Base-by-base conservation (phyloP, 176 grass and related monocot genomes). In the Elymus sibiricus region DNA sequence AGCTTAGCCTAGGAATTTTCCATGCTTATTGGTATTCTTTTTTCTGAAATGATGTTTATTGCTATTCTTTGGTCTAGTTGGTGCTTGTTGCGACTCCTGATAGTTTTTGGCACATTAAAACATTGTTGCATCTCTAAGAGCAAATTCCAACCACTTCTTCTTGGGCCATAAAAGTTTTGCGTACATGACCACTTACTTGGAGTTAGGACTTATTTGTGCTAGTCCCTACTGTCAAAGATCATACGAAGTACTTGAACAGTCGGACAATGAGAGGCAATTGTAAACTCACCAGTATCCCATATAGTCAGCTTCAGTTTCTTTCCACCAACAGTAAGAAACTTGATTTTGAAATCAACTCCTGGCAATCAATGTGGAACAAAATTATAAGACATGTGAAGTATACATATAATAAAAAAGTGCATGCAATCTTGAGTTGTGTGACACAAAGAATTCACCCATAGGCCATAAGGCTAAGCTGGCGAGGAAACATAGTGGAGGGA, bases 281-380 rank as follows among this genome's bases (percentile, higher is more conserved):
- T 70, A 13, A 84, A 39, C 85, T 96, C 62, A 96, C 97, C 97
- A 56, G 94, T 99, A 82, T 99, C 97, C 97, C 97, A 96, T 88
- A 99, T 96, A 26, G 94, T 99, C 22, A 94, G 89, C 81, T 99
- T 99, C 39, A 99, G 79, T 79, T 94, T 99, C 86, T 96, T 95
- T 64, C 90, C 94, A 83, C 89, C 86, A 81, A 98, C 65, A 53
- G 90, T 87, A 75, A 98, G 94, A 80, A 89, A 84, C 82, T 95
- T 95, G 80, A 96, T 96, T 76, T 98, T 94, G 82, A 98, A 95
- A 90, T 98, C 97, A 66, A 95, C 94, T 88, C 96, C 97, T 99
- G 80, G 60, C 40, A 89, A 92, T 60, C 70, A 82, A 16, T 80
- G 49, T 70, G 17, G 61, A 84, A 70, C 75, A 83, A 75, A 81